Base-by-base conservation (phyloP, 2,329 filamentous ascomycete species). In the Neofusicoccum cordaticola region DNA sequence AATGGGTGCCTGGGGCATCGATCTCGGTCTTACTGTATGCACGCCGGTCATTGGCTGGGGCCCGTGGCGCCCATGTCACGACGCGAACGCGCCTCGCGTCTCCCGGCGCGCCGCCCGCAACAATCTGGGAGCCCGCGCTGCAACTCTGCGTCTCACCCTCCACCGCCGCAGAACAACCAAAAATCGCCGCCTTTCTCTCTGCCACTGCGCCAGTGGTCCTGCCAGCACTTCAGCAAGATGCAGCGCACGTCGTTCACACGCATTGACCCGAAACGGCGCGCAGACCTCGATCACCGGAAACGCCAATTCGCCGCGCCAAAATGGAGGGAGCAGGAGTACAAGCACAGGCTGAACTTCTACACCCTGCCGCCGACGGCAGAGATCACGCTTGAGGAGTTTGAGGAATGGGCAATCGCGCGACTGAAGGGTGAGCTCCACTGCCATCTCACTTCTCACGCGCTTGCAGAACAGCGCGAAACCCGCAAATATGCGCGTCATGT, bases 351-450 rank as follows among this genome's bases (percentile, higher is more conserved):
- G 73, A 99, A 96, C 82, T 94, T 97, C 79, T 99, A 99, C 80
- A 82, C 87, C 48, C 84, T 89, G 31, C 91, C 95, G 51, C 95
- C 95, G 0, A 97, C 93, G 0, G 90, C 91, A 53, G 95, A 99
- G 74, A 95, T 99, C 71, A 96, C 92, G 0, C 87, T 99, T 47
- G 95, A 99, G 75, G 89, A 99, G 75, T 99, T 99, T 73, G 95
- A 99, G 76, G 93, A 97, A 85, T 99, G 95, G 95, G 95, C 93
- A 11, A 98, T 99, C 73, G 91, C 96, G 72, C 85, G 95, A 65
- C 78, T 99, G 69, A 89, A 92, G 80, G 86, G 92, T 92, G 81
- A 63, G 81, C 62, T 7, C 27, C 15, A 1, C 41, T 13, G n/a
- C 15, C 31, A 51, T 56, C 7, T 15, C 35, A 12, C 1, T 31